These are phyloP conservation scores for Ilyonectria destructans DNA, from an alignment of 2,329 filamentous ascomycete species.

Conservation along the genomic window DNA sequence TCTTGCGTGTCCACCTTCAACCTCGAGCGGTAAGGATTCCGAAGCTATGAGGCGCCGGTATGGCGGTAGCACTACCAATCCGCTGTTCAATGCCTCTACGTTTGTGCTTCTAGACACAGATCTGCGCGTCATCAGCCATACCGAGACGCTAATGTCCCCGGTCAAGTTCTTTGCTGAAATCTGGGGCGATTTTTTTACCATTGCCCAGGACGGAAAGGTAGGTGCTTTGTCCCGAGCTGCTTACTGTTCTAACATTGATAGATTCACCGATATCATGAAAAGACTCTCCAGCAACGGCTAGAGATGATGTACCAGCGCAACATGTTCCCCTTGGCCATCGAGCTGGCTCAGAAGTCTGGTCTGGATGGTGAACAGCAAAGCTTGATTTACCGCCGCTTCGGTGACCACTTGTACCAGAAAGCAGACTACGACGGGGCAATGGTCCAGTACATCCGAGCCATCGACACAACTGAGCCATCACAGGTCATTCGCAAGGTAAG, in stretches of 20 bases:
- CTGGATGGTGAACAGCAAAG: conserved; percentile 88
- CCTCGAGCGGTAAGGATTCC: conserved; percentile 68
- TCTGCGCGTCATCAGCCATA: conserved; percentile 90
- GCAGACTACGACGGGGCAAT: conserved; percentile 98
- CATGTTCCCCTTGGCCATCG: conserved; percentile 92
- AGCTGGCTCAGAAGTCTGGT: conserved; percentile 90
- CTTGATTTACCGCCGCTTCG: conserved; percentile 92
- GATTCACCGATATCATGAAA: conserved; percentile 92
- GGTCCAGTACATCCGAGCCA: conserved; percentile 97
- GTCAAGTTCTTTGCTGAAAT: conserved; percentile 86
- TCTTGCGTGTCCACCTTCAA: conserved; percentile 82
- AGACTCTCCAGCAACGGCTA: conserved; percentile 89
- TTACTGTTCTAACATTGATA: conserved; percentile 55
- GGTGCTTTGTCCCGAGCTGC: conserved; percentile 23
- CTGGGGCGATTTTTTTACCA: conserved; percentile 93
- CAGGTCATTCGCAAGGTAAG: conserved; percentile 92
- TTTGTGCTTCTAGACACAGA: conserved; percentile 95
- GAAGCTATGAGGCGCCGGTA: conserved; percentile 80
- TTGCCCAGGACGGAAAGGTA: conserved; percentile 94
- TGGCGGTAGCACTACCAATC: conserved; percentile 78
- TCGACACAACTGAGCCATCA: conserved; percentile 95
- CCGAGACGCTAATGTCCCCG: conserved; percentile 86
- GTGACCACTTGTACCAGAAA: conserved; percentile 94
- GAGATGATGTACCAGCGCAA: conserved; percentile 96
- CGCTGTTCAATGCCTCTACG: conserved; percentile 87